Percentiles rank a stretch among this genome's conserved stretches.
Conservation (phyloP, 2,329 filamentous ascomycete species). For the Fusarium sp. region DNA sequence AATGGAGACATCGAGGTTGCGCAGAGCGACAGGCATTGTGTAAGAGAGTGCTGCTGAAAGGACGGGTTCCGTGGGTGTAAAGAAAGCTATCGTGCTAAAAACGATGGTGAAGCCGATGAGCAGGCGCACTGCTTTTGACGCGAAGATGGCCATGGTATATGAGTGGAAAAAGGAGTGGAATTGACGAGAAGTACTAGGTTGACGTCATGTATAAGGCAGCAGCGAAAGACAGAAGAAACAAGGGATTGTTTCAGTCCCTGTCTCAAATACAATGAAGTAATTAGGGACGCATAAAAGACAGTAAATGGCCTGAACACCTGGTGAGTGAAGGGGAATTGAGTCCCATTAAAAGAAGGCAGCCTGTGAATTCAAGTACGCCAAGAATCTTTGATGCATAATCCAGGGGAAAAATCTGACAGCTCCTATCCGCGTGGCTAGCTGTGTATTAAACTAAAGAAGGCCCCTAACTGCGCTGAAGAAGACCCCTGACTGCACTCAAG, state of each 20-base stretch:
- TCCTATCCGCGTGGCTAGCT: too few species aligned
- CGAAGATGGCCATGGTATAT: slow-evolving; percentile 38
- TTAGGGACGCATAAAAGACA: slow-evolving; percentile 10
- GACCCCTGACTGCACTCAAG: too few species aligned
- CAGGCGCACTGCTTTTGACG: slow-evolving; percentile 38
- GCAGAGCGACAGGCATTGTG: slow-evolving; percentile 38
- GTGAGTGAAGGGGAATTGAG: neutral
- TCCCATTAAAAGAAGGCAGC: slow-evolving; percentile 2
- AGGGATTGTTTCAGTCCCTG: slow-evolving; percentile 34
- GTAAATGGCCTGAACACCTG: neutral
- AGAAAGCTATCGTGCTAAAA: slow-evolving; percentile 42
- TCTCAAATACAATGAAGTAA: slow-evolving; percentile 10
- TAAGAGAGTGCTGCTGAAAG: slow-evolving; percentile 29
- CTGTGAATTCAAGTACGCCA: slow-evolving; percentile 11
- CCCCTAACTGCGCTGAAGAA: too few species aligned
- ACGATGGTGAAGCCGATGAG: slow-evolving; percentile 42
- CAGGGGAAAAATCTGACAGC: slow-evolving; percentile 22
- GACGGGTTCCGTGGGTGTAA: slow-evolving; percentile 26
- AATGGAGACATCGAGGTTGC: slow-evolving; percentile 53
- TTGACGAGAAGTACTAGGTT: neutral
- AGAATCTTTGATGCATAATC: slow-evolving; percentile 7
- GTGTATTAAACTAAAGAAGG: too few species aligned
- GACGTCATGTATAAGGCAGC: slow-evolving; percentile 4
- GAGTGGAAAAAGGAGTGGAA: slow-evolving; percentile 2
- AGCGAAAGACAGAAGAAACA: slow-evolving; percentile 1